Conservation (phyloP, 2,329 filamentous ascomycete genomes). For the Colletotrichum echinochloae region DNA sequence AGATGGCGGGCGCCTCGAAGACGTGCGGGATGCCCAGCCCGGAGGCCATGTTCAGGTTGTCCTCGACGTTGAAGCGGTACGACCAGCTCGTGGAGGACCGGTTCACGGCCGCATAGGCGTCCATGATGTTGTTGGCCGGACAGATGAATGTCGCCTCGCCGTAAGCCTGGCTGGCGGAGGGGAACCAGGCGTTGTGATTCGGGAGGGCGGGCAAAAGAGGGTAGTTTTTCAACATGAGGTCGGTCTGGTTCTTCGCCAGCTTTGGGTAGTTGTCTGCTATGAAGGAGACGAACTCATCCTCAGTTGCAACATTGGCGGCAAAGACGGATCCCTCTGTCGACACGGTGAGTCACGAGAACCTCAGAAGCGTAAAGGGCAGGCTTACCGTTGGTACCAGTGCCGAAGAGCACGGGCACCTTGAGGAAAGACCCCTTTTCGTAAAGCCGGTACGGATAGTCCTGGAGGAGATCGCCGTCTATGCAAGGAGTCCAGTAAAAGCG, state of each 20-base stretch:
- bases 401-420: constrained; percentile 59
- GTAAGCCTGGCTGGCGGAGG: constrained; percentile 55
- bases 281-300: constrained; percentile 53
- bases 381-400: constrained; percentile 58
- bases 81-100: constrained; percentile 51
- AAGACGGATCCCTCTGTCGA: constrained; percentile 60
- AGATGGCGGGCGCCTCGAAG: constrained; percentile 61
- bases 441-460: constrained; percentile 55
- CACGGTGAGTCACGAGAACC: constrained; percentile 10
- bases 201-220: constrained; percentile 52
- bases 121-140: constrained; percentile 55
- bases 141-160: constrained; percentile 61
- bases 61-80: constrained; percentile 64
- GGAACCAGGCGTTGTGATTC: constrained; percentile 58
- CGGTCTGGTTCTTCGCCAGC: constrained; percentile 52
- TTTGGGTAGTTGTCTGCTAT: constrained; percentile 61
- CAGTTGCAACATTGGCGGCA: constrained; percentile 52
- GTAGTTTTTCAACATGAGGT: constrained; percentile 54
- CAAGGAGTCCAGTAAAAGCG: constrained; percentile 65
- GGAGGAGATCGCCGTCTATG: constrained; percentile 60
- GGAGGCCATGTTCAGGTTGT: constrained; percentile 48
- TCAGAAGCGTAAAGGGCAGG: background rate
- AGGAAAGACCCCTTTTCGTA: constrained; percentile 55
- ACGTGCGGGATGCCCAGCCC: constrained; percentile 63
- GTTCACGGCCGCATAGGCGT: constrained; percentile 46